Conservation (phyloP, 345 rosid genomes). For the Eutrema yunnanense region DNA sequence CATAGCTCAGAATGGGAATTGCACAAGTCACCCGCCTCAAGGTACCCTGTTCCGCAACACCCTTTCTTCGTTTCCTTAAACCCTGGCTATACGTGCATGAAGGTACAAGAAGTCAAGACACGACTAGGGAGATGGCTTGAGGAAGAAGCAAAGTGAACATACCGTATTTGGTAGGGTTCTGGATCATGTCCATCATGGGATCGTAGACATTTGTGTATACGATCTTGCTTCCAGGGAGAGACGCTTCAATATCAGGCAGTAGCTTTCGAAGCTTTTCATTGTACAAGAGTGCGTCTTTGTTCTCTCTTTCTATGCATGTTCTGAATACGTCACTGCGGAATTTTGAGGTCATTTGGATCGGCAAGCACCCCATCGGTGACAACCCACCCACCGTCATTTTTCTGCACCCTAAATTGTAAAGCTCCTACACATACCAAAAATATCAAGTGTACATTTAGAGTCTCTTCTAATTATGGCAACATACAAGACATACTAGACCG, state of each 20-base stretch:
- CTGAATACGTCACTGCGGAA: neutral
- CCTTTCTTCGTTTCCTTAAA: conserved; percentile 33
- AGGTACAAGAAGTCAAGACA: neutral
- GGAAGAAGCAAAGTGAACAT: neutral
- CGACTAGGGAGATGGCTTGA: neutral
- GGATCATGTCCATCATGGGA: conserved; percentile 37
- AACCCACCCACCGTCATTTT: conserved; percentile 37
- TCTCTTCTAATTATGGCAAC: neutral
- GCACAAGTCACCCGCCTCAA: conserved; percentile 32
- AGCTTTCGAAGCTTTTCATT: conserved; percentile 36
- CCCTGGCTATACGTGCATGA: conserved; percentile 22
- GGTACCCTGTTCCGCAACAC: conserved; percentile 36
- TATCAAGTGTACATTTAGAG: neutral
- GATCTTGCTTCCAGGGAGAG: conserved; percentile 36
- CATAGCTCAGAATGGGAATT: conserved; percentile 24
- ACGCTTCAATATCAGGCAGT: conserved; percentile 18
- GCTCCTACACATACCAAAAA: conserved; percentile 22
- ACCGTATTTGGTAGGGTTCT: conserved; percentile 39
- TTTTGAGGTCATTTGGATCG: conserved; percentile 31
- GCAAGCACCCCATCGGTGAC: conserved; percentile 54
- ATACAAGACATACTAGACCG: neutral
- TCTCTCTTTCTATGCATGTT: conserved; percentile 37
- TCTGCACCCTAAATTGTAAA: conserved; percentile 37
- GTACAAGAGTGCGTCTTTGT: conserved; percentile 34
- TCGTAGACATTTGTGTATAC: conserved; percentile 30